Conservation (phyloP, 2,329 filamentous ascomycete species). For the Verticillium longisporum region DNA sequence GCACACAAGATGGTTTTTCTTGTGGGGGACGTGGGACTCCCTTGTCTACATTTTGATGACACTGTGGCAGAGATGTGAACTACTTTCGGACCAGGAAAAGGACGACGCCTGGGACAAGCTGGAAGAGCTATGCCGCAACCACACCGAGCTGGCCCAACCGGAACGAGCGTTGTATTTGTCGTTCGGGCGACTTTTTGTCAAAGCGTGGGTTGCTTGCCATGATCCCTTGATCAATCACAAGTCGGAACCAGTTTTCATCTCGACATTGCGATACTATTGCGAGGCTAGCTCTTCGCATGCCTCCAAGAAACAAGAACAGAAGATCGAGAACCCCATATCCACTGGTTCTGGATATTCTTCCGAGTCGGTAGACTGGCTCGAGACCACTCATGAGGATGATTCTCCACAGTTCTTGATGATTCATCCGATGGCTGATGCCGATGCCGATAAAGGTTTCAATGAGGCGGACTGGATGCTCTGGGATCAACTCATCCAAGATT, state of each 20-base stretch:
- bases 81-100: constrained; percentile 11
- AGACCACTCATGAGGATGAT: neutral
- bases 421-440: neutral
- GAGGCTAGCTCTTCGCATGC: neutral
- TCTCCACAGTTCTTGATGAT: neutral
- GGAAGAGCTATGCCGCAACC: constrained; percentile 18
- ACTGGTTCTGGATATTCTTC: neutral
- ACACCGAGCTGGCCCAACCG: constrained; percentile 19
- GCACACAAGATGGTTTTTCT: constrained; percentile 24
- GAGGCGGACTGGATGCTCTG: constrained; percentile 18
- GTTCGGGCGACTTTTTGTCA: constrained; percentile 21
- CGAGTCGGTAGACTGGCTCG: neutral
- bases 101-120: constrained; percentile 17
- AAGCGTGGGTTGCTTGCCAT: constrained; percentile 20
- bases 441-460: constrained; percentile 2
- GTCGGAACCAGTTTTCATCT: constrained; percentile 16
- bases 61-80: constrained; percentile 13
- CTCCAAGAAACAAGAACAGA: constrained; percentile 4
- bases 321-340: neutral
- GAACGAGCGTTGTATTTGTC: constrained; percentile 20
- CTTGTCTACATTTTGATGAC: constrained; percentile 22
- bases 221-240: neutral
- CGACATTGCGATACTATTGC: constrained; percentile 11
- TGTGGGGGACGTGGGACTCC: constrained; percentile 24
- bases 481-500: constrained; percentile 16